These are phyloP conservation scores for Rhizophora apiculata DNA, from an alignment of 345 rosid genomes.

Conservation along the genomic window DNA sequence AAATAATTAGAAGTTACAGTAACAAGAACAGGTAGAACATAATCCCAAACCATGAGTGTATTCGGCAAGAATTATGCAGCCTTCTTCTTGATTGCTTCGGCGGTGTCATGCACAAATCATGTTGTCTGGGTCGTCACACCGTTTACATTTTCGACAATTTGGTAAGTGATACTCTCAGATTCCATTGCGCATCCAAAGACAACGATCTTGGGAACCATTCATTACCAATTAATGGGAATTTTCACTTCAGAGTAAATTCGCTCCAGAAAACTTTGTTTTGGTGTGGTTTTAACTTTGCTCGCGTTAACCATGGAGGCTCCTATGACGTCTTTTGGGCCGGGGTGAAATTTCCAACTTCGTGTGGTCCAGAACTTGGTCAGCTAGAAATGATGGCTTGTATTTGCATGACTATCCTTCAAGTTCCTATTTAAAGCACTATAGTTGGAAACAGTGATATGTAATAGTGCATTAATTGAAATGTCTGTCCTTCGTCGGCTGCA, in stretches of 20 bases:
- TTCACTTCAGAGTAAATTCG: conserved; percentile 1
- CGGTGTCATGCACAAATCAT: no score
- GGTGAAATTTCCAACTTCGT: no score
- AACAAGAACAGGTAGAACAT: no score
- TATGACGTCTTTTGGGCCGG: conserved; percentile 6
- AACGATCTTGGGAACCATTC: background rate
- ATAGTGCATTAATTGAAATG: no score
- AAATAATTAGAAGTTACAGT: no score
- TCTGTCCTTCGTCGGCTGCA: no score
- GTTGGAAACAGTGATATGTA: background rate
- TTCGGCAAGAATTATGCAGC: no score
- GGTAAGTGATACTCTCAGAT: background rate
- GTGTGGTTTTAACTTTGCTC: conserved; percentile 5
- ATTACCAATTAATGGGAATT: background rate
- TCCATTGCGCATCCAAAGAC: background rate
- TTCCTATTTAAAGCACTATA: background rate
- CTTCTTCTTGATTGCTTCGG: no score
- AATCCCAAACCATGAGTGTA: no score
- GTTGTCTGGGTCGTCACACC: background rate
- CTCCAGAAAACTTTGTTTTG: conserved; percentile 3
- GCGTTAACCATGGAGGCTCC: background rate
- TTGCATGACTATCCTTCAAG: background rate
- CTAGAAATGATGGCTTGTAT: background rate
- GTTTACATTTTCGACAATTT: conserved; percentile 5
- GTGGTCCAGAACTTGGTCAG: background rate